Evolutionary conservation across 768 basidiomycete genomes (phyloP), one percentile per base, ranked within the genome.

Genomic region (Pisolithus albus): DNA sequence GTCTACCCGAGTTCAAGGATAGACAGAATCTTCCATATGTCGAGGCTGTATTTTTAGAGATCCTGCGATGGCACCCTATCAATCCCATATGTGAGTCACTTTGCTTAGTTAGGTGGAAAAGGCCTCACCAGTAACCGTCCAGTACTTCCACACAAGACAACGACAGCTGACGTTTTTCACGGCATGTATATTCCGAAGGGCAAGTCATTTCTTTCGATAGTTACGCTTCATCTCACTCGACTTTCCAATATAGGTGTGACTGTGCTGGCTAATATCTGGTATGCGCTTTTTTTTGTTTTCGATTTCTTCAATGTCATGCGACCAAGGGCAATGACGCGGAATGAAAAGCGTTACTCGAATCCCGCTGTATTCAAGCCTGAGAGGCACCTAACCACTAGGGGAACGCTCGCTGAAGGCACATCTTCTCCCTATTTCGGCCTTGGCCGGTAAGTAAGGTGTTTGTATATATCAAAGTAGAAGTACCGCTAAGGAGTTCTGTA

Each of bases 341-440:
- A 84, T 59, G 72, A 74, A 48, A 61, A 57, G 4, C 65, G 69
- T 39, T 84, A 81, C 63, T 73, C 75, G 7, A 72, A 82, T 32
- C 75, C 83, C 5, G 72, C 72, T 51, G 56, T 58, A 7, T 83
- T 83, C 65, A 70, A 73, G 23, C 82, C 84, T 6, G 78, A 82
- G 53, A 72, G 83, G 37, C 80, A 78, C 66, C 59, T 84, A 11
- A 56, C 55, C 7, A 2, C 55, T 1, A 13, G 47, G 0, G 65
- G 64, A n/a, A 47, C 40, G 13, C 48, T 64, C 13, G 38, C 28
- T 2, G 52, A 57, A 16, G 56, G 46, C 8, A 32, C 42, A 3
- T n/a, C 30, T 1, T 37, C 41, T 6, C 42, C 50, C 2, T 10
- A 18, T 3, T 68, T 66, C 26, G 56, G 62, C 30, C 62, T 66